Base-by-base conservation (phyloP, 1,284 basidiomycete genomes). In the Veloboletus limbatus region DNA sequence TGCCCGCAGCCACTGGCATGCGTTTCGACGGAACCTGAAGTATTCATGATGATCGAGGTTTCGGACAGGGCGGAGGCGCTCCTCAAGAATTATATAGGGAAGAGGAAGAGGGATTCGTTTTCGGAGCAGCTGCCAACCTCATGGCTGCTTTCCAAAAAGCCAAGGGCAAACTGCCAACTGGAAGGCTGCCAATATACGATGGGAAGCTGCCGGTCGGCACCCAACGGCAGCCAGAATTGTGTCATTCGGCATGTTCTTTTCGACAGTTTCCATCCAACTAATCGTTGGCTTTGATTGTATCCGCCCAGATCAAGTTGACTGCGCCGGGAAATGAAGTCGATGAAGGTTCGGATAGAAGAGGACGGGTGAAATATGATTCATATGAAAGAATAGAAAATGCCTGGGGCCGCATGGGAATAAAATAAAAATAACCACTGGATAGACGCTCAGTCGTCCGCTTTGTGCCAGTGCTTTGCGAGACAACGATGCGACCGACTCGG, bases 381-480 rank as follows among this genome's bases (percentile, higher is more conserved):
- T n/a, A n/a, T n/a, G n/a, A n/a, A n/a, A n/a, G n/a, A n/a, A n/a
- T n/a, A n/a, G n/a, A n/a, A n/a, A n/a, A n/a, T n/a, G n/a, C n/a
- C n/a, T n/a, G n/a, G n/a, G n/a, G n/a, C 1, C 2, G 20, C 48
- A 35, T 44, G 55, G 43, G 47, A 53, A 58, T 2, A 31, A 9
- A 20, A 24, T 14, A 6, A 31, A 43, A 34, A 21, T 13, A 17
- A 27, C 5, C 6, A 37, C 36, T 6, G 6, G n/a, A n/a, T 7
- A 10, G 16, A 34, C 34, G 26, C 57, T 20, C 33, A 8, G 3
- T 27, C 26, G 25, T 20, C n/a, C 18, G 13, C 21, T 16, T 25
- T 36, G 14, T 5, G n/a, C n/a, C n/a, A n/a, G n/a, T n/a, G n/a
- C n/a, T n/a, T n/a, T n/a, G n/a, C n/a, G n/a, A n/a, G n/a, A n/a